phyloP scores from a whole-genome alignment of 2,329 filamentous ascomycete species.

The Ophiostoma sp. region DNA sequence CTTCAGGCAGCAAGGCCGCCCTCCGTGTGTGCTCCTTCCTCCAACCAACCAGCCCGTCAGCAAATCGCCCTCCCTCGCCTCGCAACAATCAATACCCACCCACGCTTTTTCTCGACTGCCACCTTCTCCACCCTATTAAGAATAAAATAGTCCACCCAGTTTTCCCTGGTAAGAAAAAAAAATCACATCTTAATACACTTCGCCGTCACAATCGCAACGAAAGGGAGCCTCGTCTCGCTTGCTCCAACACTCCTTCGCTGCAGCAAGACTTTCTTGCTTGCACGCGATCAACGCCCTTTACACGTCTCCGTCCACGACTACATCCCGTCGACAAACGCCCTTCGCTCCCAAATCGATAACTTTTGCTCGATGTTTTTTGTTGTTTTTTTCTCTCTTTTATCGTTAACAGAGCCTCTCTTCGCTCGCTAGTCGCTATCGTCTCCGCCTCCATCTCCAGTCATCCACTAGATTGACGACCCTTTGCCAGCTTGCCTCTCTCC shows the following conservation, averaged over 20 bases:
- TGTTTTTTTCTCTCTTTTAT: background rate
- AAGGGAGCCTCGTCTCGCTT: constrained; percentile 29
- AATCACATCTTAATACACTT: constrained; percentile 21
- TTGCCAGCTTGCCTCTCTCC: background rate
- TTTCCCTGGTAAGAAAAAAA: constrained; percentile 22
- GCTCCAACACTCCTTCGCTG: constrained; percentile 22
- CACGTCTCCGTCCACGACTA: background rate
- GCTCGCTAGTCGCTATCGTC: background rate
- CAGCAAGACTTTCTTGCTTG: constrained; percentile 30
- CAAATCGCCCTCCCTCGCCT: constrained; percentile 15
- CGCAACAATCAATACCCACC: constrained; percentile 13
- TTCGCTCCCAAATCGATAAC: background rate
- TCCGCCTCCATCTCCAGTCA: background rate
- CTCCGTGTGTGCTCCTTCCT: background rate
- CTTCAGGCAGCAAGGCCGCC: background rate
- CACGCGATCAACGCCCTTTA: constrained; percentile 23
- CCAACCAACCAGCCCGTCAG: constrained; percentile 15
- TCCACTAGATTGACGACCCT: background rate
- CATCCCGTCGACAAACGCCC: background rate
- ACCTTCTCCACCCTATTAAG: constrained; percentile 29
- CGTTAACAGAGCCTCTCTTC: background rate
- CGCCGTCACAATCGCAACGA: constrained; percentile 26
- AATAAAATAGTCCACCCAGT: constrained; percentile 29
- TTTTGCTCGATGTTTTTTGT: background rate
- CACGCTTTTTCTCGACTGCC: constrained; percentile 9